Conservation (phyloP, 371 early-diverging fungal genomes). For the Entomophthora muscae region DNA sequence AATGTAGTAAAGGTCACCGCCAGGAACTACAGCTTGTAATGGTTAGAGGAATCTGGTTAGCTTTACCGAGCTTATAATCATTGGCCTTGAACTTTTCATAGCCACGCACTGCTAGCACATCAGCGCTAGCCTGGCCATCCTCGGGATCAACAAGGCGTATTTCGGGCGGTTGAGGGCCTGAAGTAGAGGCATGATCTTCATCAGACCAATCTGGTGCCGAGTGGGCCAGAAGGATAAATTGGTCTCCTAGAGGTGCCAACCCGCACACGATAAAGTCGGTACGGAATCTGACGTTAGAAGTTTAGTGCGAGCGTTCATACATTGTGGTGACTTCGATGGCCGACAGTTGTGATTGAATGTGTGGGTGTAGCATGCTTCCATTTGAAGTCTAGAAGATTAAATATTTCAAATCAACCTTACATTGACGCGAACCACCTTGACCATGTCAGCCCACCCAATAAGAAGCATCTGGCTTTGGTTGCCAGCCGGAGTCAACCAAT, state of each 20-base stretch:
- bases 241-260: slow-evolving; percentile 61
- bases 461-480: slow-evolving; percentile 47
- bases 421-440: slow-evolving; percentile 64
- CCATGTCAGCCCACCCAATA: slow-evolving; percentile 86
- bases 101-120: slow-evolving; percentile 63
- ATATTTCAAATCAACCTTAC: too few species aligned
- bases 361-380: not conserved
- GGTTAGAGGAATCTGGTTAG: not conserved
- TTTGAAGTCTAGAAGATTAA: too few species aligned
- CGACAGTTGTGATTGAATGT: not conserved
- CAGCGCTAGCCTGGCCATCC: slow-evolving; percentile 70
- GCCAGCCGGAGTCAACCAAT: too few species aligned
- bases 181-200: not conserved
- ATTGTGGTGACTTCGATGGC: not conserved
- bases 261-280: slow-evolving; percentile 82
- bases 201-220: slow-evolving; percentile 13
- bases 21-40: slow-evolving; percentile 15
- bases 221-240: slow-evolving; percentile 59
- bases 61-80: slow-evolving; percentile 58
- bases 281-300: slow-evolving; percentile 26
- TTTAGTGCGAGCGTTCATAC: not conserved
- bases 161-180: slow-evolving; percentile 58
- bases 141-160: slow-evolving; percentile 63
- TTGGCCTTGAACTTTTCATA: slow-evolving; percentile 75
- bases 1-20: slow-evolving; percentile 58